Conservation (phyloP, 345 rosid genomes). For the Viola odorata region DNA sequence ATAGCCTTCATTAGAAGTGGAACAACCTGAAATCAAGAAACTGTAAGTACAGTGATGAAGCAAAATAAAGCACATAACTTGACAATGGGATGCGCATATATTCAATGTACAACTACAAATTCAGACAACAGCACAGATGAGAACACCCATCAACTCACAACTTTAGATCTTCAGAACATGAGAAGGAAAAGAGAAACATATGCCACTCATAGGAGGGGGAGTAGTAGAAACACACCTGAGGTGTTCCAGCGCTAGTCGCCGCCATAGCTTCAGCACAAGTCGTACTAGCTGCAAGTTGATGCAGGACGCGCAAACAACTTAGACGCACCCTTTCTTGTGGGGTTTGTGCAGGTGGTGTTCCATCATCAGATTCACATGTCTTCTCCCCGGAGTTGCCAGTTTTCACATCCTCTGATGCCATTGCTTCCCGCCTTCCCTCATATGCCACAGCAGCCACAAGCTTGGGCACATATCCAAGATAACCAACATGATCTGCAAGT, state of each 20-base stretch:
- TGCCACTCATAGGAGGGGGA: background rate
- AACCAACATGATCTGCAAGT: constrained; percentile 95
- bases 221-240: constrained; percentile 51
- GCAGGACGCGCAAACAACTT: constrained; percentile 93
- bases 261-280: constrained; percentile 99
- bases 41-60: background rate
- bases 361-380: constrained; percentile 50
- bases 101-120: background rate
- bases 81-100: background rate
- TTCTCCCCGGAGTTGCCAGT: constrained; percentile 41
- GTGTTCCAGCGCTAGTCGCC: constrained; percentile 88
- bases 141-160: background rate
- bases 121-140: background rate
- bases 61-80: background rate
- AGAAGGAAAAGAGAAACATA: too few relatives aligned
- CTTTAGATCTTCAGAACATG: too few relatives aligned
- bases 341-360: constrained; percentile 61
- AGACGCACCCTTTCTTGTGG: constrained; percentile 97
- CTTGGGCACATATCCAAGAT: constrained; percentile 97
- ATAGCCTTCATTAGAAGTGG: constrained; percentile 99
- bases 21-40: constrained; percentile 56
- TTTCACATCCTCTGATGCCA: constrained; percentile 65
- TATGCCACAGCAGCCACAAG: constrained; percentile 96
- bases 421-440: constrained; percentile 86
- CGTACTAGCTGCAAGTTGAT: constrained; percentile 97